These are phyloP conservation scores for Cryptococcus wingfieldii DNA, from an alignment of 1,284 basidiomycete genomes.

Conservation along the genomic window DNA sequence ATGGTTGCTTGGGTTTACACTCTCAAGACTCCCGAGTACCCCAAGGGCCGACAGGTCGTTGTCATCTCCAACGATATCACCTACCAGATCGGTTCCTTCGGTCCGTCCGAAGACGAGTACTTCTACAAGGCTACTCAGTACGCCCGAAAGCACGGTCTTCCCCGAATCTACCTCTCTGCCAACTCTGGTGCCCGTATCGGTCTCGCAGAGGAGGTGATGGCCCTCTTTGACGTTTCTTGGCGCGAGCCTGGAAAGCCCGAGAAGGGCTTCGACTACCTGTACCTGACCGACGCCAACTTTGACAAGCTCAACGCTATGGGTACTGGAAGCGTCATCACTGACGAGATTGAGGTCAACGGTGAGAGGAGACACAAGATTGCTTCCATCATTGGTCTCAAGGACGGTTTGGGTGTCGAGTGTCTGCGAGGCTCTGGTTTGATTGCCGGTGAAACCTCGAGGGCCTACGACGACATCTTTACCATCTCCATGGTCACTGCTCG, in stretches of 20 bases:
- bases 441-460: conserved; percentile 95
- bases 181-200: conserved; percentile 98
- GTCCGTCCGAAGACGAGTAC: conserved; percentile 91
- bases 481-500: conserved; percentile 98
- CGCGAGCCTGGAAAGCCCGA: conserved; percentile 73
- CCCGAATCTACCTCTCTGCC: conserved; percentile 94
- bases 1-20: conserved; percentile 99
- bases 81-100: conserved; percentile 97
- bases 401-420: conserved; percentile 97
- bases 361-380: conserved; percentile 90
- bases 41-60: conserved; percentile 78
- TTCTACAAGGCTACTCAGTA: conserved; percentile 94
- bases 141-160: conserved; percentile 80
- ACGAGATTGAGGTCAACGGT: conserved; percentile 79
- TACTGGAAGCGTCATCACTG: conserved; percentile 70
- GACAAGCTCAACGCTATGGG: conserved; percentile 79
- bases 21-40: conserved; percentile 89
- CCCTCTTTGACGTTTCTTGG: conserved; percentile 90
- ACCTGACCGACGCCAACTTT: conserved; percentile 81
- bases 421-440: conserved; percentile 95
- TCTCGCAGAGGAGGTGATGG: conserved; percentile 85
- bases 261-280: conserved; percentile 96
- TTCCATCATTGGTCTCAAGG: conserved; percentile 91
- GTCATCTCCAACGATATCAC: conserved; percentile 99
- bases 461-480: conserved; percentile 99